Evolutionary conservation across 73 alveolate species (phyloP).

Genomic region (Paramecium primaurelia): DNA sequence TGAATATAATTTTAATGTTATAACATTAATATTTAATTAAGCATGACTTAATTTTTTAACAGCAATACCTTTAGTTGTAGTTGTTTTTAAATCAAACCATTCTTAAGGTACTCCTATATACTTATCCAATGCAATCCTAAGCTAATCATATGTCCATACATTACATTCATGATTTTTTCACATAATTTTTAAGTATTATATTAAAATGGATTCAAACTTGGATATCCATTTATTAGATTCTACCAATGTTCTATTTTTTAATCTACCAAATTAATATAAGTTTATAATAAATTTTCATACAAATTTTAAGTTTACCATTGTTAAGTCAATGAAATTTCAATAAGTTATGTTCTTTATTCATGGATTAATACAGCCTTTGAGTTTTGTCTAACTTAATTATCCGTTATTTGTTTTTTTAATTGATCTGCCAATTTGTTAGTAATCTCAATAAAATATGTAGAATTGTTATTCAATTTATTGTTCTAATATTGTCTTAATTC

Average conservation of each 20-base stretch:
- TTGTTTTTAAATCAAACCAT: slow-evolving; percentile 46
- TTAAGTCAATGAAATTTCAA: not conserved
- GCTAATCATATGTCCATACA: slow-evolving; percentile 29
- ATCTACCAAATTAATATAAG: not conserved
- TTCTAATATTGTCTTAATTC: slow-evolving; percentile 12
- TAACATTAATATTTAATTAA: not conserved
- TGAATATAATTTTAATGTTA: slow-evolving; percentile 21
- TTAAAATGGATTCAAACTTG: slow-evolving; percentile 4
- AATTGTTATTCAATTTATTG: not conserved
- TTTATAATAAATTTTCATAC: slow-evolving; percentile 45
- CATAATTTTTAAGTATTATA: not conserved
- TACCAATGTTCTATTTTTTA: slow-evolving; percentile 27
- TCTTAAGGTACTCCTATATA: slow-evolving; percentile 40
- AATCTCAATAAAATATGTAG: not conserved
- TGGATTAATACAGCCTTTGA: not conserved
- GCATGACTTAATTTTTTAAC: slow-evolving; percentile 30
- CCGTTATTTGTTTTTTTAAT: not conserved
- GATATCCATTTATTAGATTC: slow-evolving; percentile 26
- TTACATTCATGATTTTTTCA: slow-evolving; percentile 1
- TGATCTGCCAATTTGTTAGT: slow-evolving; percentile 21
- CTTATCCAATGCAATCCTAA: not conserved
- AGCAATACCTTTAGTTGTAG: slow-evolving; percentile 12
- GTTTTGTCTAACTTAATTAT: not conserved
- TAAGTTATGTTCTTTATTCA: not conserved
- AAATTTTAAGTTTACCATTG: slow-evolving; percentile 39